Percentiles rank a stretch among this genome's conserved stretches.
These are phyloP conservation scores for Entomortierella chlamydospora DNA, from an alignment of 192 early-diverging fungal species.

Conservation along the genomic window DNA sequence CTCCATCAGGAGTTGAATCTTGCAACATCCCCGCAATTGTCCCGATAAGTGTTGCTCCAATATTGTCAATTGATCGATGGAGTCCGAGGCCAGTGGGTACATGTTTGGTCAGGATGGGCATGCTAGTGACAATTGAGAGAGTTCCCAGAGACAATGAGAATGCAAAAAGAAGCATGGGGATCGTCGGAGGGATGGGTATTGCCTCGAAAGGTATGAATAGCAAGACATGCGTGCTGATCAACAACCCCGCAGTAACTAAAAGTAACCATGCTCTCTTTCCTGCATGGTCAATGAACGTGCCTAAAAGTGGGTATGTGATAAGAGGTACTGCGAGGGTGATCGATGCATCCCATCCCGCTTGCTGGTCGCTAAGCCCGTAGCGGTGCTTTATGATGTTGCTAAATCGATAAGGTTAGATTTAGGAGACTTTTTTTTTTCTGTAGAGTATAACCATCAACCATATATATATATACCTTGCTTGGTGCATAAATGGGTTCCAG, in stretches of 20 bases:
- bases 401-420: neutral
- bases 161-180: conserved; percentile 58
- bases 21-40: conserved; percentile 55
- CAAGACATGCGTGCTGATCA: conserved; percentile 34
- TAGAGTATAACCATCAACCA: neutral
- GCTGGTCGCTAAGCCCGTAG: conserved; percentile 67
- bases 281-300: conserved; percentile 73
- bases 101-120: conserved; percentile 57
- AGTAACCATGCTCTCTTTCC: conserved; percentile 69
- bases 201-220: conserved; percentile 22
- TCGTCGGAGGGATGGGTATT: conserved; percentile 49
- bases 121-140: conserved; percentile 54
- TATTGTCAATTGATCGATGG: conserved; percentile 55
- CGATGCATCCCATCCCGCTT: conserved; percentile 75
- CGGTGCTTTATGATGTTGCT: conserved; percentile 81
- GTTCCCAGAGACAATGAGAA: conserved; percentile 46
- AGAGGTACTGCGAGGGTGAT: conserved; percentile 77
- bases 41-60: conserved; percentile 56
- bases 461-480: conserved; percentile 47
- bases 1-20: conserved; percentile 26
- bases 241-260: conserved; percentile 26
- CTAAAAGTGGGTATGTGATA: conserved; percentile 76
- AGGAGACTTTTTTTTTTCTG: neutral
- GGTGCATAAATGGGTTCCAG: conserved; percentile 58
- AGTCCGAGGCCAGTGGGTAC: conserved; percentile 59